A percentile compares a stretch with the other conserved stretches of the same genome.
These are phyloP conservation scores for Sclerospora graminicola DNA, from an alignment of 352 stramenopile genomes.

Conservation along the genomic window DNA sequence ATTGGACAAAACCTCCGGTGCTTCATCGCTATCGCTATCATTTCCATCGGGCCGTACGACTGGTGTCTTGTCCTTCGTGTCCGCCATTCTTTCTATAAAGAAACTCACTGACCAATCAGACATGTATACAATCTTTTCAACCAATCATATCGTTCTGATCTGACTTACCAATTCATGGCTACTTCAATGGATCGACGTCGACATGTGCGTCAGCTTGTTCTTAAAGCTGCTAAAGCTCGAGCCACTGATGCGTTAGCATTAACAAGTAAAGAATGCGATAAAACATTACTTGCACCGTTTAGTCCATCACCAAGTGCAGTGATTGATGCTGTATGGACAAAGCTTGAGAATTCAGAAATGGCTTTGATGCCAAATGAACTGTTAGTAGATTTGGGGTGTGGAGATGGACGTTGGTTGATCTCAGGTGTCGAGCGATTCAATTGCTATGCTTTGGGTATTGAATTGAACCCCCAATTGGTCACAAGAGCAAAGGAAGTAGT, in stretches of 20 bases:
- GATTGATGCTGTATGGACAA: conserved; percentile 55
- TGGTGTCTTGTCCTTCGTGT: conserved; percentile 15
- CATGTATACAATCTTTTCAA: background rate
- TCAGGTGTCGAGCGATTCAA: conserved; percentile 43
- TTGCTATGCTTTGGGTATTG: conserved; percentile 58
- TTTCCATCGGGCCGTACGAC: conserved; percentile 9
- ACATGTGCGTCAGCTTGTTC: conserved; percentile 46
- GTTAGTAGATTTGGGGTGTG: conserved; percentile 74
- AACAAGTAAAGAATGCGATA: conserved; percentile 1
- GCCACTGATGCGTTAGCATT: conserved; percentile 38
- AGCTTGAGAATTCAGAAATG: conserved; percentile 14
- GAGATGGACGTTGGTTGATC: conserved; percentile 72
- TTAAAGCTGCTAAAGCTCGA: conserved; percentile 47
- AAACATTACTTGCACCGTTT: conserved; percentile 56
- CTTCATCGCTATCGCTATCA: conserved; percentile 59
- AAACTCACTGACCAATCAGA: too few species aligned
- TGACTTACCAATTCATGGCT: conserved; percentile 16
- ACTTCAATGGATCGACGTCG: conserved; percentile 13
- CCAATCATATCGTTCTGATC: conserved; percentile 24
- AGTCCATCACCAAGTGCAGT: conserved; percentile 53
- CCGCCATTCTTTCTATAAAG: conserved; percentile 18
- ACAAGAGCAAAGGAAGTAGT: conserved; percentile 21
- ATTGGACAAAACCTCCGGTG: conserved; percentile 71
- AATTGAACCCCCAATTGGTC: conserved; percentile 53
- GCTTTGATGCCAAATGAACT: conserved; percentile 31